Evolutionary conservation across 768 basidiomycete species (phyloP).

Genomic region (Tubosaeta sp.): DNA sequence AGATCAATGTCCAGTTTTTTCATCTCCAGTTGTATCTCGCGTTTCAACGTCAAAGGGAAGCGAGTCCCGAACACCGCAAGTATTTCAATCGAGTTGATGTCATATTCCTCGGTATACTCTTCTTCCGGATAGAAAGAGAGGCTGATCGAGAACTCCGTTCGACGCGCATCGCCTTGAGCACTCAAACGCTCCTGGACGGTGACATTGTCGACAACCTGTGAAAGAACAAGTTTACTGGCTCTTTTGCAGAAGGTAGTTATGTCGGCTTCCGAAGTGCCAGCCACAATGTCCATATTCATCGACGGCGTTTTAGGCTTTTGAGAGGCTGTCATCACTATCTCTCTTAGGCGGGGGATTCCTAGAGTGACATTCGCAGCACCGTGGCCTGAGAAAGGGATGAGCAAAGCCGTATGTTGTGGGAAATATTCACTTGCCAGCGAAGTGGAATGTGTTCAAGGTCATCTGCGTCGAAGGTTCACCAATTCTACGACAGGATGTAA

Average conservation of each 20-base stretch:
- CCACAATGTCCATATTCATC: constrained; percentile 78
- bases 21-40: constrained; percentile 83
- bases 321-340: constrained; percentile 99
- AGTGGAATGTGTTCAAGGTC: constrained; percentile 99
- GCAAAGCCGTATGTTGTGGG: neutral
- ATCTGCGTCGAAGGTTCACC: constrained; percentile 99
- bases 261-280: constrained; percentile 47
- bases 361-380: constrained; percentile 99
- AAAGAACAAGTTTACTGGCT: constrained; percentile 78
- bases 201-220: constrained; percentile 83
- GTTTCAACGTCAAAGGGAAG: constrained; percentile 79
- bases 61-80: constrained; percentile 64
- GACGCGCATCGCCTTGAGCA: constrained; percentile 61
- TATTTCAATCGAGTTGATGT: constrained; percentile 67
- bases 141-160: constrained; percentile 74
- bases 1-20: constrained; percentile 78
- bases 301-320: constrained; percentile 95
- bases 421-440: constrained; percentile 64
- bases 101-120: constrained; percentile 83
- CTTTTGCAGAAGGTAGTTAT: constrained; percentile 82
- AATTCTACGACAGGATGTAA: constrained; percentile 49
- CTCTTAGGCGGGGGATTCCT: constrained; percentile 96
- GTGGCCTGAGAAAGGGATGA: constrained; percentile 58
- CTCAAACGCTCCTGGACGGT: constrained; percentile 75
- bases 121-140: constrained; percentile 82